Evolutionary conservation across 2,329 filamentous ascomycete species (phyloP), one percentile per base, ranked within the genome.

Genomic region (Talaromyces sp.): DNA sequence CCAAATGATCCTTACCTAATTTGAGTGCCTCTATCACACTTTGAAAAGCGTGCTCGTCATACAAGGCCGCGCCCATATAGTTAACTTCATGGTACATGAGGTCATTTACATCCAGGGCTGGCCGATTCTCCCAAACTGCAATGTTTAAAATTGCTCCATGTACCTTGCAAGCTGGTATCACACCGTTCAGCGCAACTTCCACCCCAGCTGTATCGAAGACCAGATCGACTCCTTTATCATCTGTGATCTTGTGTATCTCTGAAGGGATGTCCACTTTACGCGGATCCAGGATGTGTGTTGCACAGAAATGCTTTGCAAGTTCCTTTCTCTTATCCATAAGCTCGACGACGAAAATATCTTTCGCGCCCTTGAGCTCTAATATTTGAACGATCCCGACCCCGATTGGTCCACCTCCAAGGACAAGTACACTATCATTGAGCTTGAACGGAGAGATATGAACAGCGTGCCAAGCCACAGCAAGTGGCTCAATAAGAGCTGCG

Each of bases 391-490:
- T 74, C 0, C 81, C 81, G 8, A 87, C 72, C 0, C 84, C 85
- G 42, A 88, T 86, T 0, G 85, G 84, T 0, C 85, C 85, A 0
- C 81, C 83, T 5, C 85, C 85, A 2, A 86, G 68, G 4, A 87
- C 76, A 16, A 87, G 61, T 2, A 79, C 80, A 0, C 73, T 74
- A 9, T 80, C 74, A 1, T 76, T 76, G 4, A 63, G 50, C 10
- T 74, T 74, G 35, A 84, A 67, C 0, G 76, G 75, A 0, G 77
- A 77, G 4, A 79, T 72, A 4, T 76, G 75, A 10, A 85, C 77
- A 0, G 83, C 84, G 61, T 88, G 85, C 84, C 84, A 87, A 8
- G 82, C 84, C 0, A 87, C 84, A 0, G 83, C 75, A 3, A 88
- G 70, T 0, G 85, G 85, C 61, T 88, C 85, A 6, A 86, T 79